Conservation (phyloP, 257 asterid species). For the Petunia secreta region DNA sequence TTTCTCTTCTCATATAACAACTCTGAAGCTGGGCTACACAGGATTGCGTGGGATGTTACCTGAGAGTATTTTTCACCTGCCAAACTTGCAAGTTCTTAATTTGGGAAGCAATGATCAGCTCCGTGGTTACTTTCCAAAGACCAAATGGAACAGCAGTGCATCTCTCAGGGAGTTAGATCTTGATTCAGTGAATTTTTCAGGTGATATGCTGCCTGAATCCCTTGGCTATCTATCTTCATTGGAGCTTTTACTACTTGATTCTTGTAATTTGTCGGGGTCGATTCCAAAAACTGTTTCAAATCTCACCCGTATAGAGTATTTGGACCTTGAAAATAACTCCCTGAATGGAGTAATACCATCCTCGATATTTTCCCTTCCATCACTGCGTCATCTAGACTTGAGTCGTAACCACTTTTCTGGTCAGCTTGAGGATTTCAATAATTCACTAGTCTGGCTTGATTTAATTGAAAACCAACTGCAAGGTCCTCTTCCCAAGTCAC, state of each 20-base stretch:
- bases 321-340: constrained; percentile 22
- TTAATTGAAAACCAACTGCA: constrained; percentile 24
- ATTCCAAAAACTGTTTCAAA: constrained; percentile 23
- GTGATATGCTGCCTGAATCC: constrained; percentile 30
- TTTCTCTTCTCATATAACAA: constrained; percentile 29
- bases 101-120: constrained; percentile 15
- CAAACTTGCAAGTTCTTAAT: constrained; percentile 24
- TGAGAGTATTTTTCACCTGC: constrained; percentile 24
- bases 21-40: constrained; percentile 15
- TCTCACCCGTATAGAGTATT: constrained; percentile 21
- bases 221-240: constrained; percentile 30
- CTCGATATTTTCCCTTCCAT: constrained; percentile 32
- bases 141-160: constrained; percentile 31
- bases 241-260: neutral
- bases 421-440: constrained; percentile 31
- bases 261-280: neutral
- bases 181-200: constrained; percentile 16
- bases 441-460: neutral
- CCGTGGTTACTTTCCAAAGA: constrained; percentile 24
- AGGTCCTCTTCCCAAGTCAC: constrained; percentile 36
- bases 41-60: constrained; percentile 26
- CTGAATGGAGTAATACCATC: constrained; percentile 29
- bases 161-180: constrained; percentile 16
- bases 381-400: constrained; percentile 18
- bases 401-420: constrained; percentile 27